Conservation (phyloP, 257 asterid species). For the Forsythia viridissima region DNA sequence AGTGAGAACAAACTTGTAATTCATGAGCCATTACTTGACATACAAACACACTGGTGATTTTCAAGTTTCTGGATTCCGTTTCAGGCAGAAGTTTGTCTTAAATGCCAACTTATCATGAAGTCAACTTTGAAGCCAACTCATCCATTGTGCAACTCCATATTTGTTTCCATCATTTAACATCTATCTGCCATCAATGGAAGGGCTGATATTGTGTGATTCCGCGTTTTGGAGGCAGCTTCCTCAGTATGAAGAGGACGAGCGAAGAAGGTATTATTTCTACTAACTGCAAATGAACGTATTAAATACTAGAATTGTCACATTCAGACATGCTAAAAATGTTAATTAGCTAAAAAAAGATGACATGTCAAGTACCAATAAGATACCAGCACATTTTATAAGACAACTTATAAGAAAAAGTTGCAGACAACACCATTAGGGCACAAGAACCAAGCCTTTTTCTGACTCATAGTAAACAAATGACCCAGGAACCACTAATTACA, state of each 20-base stretch:
- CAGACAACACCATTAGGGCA: not conserved
- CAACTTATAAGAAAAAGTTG: not conserved
- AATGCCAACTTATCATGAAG: not conserved
- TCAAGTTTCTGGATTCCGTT: not conserved
- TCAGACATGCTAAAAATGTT: conserved; percentile 6
- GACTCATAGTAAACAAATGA: not conserved
- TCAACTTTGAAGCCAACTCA: conserved; percentile 12
- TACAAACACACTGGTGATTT: not conserved
- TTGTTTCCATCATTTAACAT: not conserved
- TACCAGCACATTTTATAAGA: not conserved
- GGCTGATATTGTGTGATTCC: conserved; percentile 92
- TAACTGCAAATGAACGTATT: conserved; percentile 46
- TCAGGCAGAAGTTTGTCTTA: not conserved
- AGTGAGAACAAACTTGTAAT: not conserved
- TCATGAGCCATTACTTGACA: not conserved
- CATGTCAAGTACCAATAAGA: not conserved
- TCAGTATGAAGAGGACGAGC: conserved; percentile 89
- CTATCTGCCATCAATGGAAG: conserved; percentile 51
- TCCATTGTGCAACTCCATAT: conserved; percentile 16
- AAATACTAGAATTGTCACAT: not conserved
- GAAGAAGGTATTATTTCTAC: conserved; percentile 91
- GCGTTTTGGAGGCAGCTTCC: conserved; percentile 95
- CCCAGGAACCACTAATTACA: not conserved
- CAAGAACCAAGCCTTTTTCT: not conserved
- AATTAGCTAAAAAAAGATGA: not conserved